Base-by-base conservation (phyloP, 768 basidiomycete genomes). In the Solioccasus polychromus region DNA sequence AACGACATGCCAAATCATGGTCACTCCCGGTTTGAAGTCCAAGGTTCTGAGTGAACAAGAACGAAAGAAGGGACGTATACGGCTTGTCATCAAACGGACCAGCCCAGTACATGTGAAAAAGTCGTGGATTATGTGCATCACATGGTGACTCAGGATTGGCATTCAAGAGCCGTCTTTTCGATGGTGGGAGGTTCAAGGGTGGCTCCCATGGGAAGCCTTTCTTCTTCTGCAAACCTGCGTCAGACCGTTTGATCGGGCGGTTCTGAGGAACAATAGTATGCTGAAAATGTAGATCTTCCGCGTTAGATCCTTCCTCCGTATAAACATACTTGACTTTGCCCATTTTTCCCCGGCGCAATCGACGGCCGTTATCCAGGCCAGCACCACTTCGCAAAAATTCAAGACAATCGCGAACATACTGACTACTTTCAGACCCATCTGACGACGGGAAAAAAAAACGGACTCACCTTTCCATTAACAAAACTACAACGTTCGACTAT, bases 91-190 rank as follows among this genome's bases (percentile, higher is more conserved):
- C 96, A 72, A 99, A 97, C 1, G 92, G 85, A 0, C 96, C 95
- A 2, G 94, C 89, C 95, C 96, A 98, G 73, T 96, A 99, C 85
- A 97, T 96, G 68, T 99, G 96, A 74, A 95, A 98, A 25, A 97
- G 69, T 26, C 88, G 81, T 6, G 92, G 87, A 57, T 86, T 82
- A 53, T 90, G 85, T 0, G 84, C 77, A 58, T 96, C 91, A 67
- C 96, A 99, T 2, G 83, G 74, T 1, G 70, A 63, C 3, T 76
- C 63, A 30, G 80, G 74, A 44, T 76, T 75, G 18, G 81, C 74
- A 53, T 79, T 77, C 0, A 84, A 76, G 32, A 70, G 69, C 57
- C 88, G 80, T 25, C 71, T 65, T 12, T 76, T 63, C 4, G 80
- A 72, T 8, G 73, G 63, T 25, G 77, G 74, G 18, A 83, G 69